These are phyloP conservation scores for Globisporangium irregulare DNA, from an alignment of 352 stramenopile species.

Conservation along the genomic window DNA sequence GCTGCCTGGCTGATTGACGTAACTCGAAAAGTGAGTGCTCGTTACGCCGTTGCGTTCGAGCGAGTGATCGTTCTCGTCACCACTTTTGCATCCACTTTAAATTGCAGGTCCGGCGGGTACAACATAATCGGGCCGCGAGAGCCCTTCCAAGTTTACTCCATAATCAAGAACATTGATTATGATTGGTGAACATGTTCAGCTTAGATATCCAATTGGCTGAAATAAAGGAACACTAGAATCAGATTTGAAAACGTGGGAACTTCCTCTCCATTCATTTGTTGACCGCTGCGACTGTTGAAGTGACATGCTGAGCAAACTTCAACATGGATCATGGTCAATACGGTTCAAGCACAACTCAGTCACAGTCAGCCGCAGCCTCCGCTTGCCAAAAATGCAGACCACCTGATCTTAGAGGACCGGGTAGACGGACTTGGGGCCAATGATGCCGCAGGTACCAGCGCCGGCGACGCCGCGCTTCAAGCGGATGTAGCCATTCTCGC, in stretches of 20 bases:
- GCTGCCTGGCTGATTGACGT: not conserved
- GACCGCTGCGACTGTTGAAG: not conserved
- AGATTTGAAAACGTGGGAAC: not conserved
- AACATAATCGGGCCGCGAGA: not conserved
- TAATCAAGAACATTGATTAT: too few relatives aligned
- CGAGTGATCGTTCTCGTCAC: not conserved
- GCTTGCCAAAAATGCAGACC: not conserved
- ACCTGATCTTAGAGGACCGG: conserved; percentile 31
- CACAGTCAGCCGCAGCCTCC: too few relatives aligned
- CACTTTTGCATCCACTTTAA: not conserved
- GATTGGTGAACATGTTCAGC: too few relatives aligned
- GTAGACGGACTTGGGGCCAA: conserved; percentile 58
- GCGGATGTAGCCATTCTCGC: conserved; percentile 92
- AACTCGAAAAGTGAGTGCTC: not conserved
- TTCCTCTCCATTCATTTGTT: not conserved
- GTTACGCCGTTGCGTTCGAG: not conserved
- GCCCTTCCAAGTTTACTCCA: not conserved
- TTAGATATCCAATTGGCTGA: not conserved
- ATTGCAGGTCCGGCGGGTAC: not conserved
- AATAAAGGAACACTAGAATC: not conserved
- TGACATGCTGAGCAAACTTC: not conserved
- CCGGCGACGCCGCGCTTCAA: conserved; percentile 78
- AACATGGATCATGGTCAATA: not conserved
- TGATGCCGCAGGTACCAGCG: conserved; percentile 53
- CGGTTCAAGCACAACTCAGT: too few relatives aligned